A percentile compares a stretch with the other conserved stretches of the same genome.
Evolutionary conservation across 1,284 basidiomycete genomes (phyloP).

Genomic region (Phaffia rhodozyma): DNA sequence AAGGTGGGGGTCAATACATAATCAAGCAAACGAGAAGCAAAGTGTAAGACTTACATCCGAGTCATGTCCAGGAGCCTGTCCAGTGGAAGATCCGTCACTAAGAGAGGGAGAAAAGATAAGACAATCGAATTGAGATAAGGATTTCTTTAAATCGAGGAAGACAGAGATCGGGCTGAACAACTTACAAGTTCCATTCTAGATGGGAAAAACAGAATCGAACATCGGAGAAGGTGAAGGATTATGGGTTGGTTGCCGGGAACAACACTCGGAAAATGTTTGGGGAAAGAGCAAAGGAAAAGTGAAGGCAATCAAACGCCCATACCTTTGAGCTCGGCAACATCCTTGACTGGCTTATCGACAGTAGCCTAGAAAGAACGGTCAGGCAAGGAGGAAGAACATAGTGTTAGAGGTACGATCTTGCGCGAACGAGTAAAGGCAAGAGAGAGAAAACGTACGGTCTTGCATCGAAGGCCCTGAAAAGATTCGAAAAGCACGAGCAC

Average conservation of each 20-base stretch:
- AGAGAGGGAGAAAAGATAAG: no score
- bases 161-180: no score
- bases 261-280: neutral
- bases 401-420: neutral
- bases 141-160: conserved; percentile 1
- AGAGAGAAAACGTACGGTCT: neutral
- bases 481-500: no score
- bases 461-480: neutral
- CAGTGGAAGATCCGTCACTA: conserved; percentile 44
- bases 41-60: conserved; percentile 75
- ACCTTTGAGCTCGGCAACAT: conserved; percentile 19
- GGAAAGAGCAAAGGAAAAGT: neutral
- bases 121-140: no score
- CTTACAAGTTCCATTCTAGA: conserved; percentile 47
- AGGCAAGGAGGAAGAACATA: neutral
- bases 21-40: neutral
- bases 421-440: neutral
- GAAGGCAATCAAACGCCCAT: neutral
- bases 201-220: conserved; percentile 49
- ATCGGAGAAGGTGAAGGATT: conserved; percentile 12
- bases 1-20: neutral
- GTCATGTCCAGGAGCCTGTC: conserved; percentile 86
- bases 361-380: neutral
- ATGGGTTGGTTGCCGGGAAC: conserved; percentile 12
- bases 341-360: conserved; percentile 8